Evolutionary conservation across 495 filamentous ascomycete species (phyloP).

Genomic region (Hypomontagnella monticulosa): DNA sequence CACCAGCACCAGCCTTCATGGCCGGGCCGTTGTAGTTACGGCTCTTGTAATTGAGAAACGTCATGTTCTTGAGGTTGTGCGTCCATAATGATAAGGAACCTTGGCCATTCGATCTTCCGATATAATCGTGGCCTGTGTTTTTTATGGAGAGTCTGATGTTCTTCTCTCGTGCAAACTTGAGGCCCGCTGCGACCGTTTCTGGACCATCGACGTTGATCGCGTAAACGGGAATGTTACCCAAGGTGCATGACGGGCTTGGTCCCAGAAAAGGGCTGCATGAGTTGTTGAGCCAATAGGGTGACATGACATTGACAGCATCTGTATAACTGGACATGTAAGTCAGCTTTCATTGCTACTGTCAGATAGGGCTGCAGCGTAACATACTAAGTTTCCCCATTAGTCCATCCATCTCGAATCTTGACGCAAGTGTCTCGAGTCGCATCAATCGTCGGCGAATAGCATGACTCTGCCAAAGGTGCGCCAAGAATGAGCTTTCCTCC

Average conservation of each 20-base stretch:
- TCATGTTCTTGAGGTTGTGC: not conserved
- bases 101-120: conserved; percentile 41
- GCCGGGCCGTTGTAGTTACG: not conserved
- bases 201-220: conserved; percentile 53
- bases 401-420: too few relatives aligned
- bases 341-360: not conserved
- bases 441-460: too few relatives aligned
- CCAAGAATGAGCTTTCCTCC: too few relatives aligned
- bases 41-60: not conserved
- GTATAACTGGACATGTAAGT: not conserved
- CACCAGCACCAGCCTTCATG: not conserved
- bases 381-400: too few relatives aligned
- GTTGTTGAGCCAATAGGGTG: conserved; percentile 21
- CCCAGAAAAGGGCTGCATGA: conserved; percentile 50
- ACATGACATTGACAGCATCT: conserved; percentile 50
- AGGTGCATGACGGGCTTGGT: conserved; percentile 52
- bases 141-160: conserved; percentile 57
- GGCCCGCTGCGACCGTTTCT: conserved; percentile 44
- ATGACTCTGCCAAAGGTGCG: too few relatives aligned
- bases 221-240: conserved; percentile 68
- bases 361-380: too few relatives aligned
- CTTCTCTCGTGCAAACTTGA: conserved; percentile 52
- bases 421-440: too few relatives aligned
- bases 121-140: conserved; percentile 60
- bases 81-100: conserved; percentile 33